Base-by-base conservation (phyloP, 306 rosid genomes). In the Argentina anserina region DNA sequence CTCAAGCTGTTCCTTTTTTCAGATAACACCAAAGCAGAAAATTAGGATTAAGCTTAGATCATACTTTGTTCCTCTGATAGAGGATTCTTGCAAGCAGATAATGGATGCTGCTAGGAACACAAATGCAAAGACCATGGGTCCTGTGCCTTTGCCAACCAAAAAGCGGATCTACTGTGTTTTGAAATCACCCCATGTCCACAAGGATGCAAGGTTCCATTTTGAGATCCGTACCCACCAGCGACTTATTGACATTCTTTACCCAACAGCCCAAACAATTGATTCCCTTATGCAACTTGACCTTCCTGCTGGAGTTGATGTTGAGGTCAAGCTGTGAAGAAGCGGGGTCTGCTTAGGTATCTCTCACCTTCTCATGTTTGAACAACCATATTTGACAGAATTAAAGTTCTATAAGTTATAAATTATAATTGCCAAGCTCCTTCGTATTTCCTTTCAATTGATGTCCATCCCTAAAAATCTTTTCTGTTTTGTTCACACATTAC, bases 11-110 rank as follows among this genome's bases (percentile, higher is more conserved):
- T 75, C 72, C 34, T 47, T 41, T 85, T 79, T 67, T 68, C 88
- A 93, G 99, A 70, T 86, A 78, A 90, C 93, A 20, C 97, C 99
- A 5, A 94, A 91, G 91, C 96, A 89, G 85, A 94, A 89, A 77
- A 94, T 94, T 39, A 85, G 99, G 86, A 94, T 94, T 80, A 94
- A 94, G 74, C 96, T 94, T 42, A 89, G 99, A 75, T 94, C 99
- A 45, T 94, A 94, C 81, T 91, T 91, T 88, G 97, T 88, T 60
- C 86, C 89, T 15, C 80, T 94, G 75, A 89, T 94, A 61, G 99
- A 94, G 86, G 99, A 94, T 81, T 91, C 99, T 7, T 94, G 97
- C 90, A 94, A 94, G 91, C 97, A 94, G 87, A 91, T 91, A 83
- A 37, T 91, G 84, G 97, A 94, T 59, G 96, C 97, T 62, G 99